phyloP scores from a whole-genome alignment of 257 asterid genomes.

The Jaltomata sinuosa region DNA sequence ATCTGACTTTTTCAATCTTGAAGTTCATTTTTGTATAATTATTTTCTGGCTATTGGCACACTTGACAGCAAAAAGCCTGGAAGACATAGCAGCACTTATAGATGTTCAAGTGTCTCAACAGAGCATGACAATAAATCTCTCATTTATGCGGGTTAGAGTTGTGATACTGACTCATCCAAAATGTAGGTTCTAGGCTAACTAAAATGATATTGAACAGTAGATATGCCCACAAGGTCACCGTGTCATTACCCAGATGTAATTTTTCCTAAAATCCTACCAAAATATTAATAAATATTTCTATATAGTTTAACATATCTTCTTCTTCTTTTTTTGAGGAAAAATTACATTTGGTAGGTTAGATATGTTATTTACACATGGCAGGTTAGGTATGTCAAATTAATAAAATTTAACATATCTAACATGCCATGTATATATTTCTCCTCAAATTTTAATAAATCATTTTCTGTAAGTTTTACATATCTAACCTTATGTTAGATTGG shows the following conservation, averaged over 20 bases:
- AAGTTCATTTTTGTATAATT: neutral
- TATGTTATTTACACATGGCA: neutral
- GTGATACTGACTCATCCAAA: neutral
- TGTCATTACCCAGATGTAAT: neutral
- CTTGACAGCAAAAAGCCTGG: neutral
- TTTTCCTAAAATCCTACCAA: neutral
- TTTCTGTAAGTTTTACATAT: neutral
- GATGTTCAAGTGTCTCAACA: neutral
- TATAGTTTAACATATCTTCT: neutral
- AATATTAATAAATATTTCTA: neutral
- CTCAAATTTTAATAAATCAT: neutral
- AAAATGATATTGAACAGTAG: neutral
- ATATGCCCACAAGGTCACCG: neutral
- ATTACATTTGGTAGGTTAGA: neutral
- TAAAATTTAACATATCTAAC: neutral
- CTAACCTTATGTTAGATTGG: conserved; percentile 66
- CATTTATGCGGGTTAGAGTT: neutral
- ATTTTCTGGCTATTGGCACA: neutral
- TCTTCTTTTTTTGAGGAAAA: neutral
- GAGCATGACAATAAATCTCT: neutral
- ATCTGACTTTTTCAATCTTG: neutral
- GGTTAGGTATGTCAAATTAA: neutral
- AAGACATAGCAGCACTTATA: neutral
- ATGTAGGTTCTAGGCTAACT: neutral
- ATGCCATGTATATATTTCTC: neutral